Percentiles rank a stretch among this genome's conserved stretches.
Evolutionary conservation across 345 rosid species (phyloP).

Genomic region (Syzygium aromaticum): DNA sequence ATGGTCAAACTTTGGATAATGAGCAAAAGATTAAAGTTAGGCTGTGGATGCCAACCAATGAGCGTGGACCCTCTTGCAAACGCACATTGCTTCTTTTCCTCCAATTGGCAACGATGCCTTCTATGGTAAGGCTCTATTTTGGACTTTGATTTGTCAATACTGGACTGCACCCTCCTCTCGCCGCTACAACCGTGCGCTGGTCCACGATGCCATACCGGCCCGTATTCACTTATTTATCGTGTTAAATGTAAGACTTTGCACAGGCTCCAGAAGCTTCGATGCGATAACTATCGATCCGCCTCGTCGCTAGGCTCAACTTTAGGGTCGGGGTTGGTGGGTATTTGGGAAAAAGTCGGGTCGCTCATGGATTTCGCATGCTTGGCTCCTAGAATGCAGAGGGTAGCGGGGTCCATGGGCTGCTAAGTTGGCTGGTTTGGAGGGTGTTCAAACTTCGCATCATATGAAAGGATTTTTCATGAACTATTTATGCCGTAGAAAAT

Average conservation of each 20-base stretch:
- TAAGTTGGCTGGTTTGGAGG: not conserved
- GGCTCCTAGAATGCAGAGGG: no score
- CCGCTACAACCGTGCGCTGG: no score
- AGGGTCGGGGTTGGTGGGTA: not conserved
- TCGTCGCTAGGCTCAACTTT: rapidly evolving
- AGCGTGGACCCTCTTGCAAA: not conserved
- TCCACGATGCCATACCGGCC: no score
- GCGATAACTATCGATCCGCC: rapidly evolving
- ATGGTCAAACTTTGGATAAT: not conserved
- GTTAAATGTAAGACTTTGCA: no score
- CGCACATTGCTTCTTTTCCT: not conserved
- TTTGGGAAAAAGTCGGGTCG: not conserved
- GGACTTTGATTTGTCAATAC: no score
- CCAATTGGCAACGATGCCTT: not conserved
- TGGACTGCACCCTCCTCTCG: no score
- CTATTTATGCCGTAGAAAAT: not conserved
- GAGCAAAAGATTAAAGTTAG: not conserved
- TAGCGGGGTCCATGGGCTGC: no score
- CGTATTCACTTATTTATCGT: no score
- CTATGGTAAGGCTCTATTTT: no score
- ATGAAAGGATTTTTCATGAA: not conserved
- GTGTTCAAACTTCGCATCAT: not conserved
- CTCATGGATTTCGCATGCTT: not conserved
- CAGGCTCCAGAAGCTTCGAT: not conserved
- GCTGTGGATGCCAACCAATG: not conserved